Conservation (phyloP, 495 filamentous ascomycete species). For the Talaromyces wortmannii region DNA sequence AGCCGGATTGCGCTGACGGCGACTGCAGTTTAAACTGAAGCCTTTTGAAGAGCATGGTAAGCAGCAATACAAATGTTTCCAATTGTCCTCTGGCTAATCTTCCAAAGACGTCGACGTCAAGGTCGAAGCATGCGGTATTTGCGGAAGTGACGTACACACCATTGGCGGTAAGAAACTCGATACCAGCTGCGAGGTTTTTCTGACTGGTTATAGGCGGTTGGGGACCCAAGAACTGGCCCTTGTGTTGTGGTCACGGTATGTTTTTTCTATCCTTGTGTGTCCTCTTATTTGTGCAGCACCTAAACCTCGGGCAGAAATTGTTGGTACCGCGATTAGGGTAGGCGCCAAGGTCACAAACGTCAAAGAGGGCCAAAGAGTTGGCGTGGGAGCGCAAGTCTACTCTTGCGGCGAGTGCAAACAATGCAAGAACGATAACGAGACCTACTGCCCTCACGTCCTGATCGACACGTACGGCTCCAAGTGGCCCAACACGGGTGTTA, state of each 20-base stretch:
- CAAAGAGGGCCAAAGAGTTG: conserved; percentile 71
- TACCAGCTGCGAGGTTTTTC: not conserved
- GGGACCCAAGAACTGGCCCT: conserved; percentile 61
- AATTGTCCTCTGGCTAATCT: not conserved
- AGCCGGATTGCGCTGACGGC: not conserved
- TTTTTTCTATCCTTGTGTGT: not conserved
- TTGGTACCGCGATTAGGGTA: conserved; percentile 66
- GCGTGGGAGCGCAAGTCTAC: conserved; percentile 71
- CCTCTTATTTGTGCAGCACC: not conserved
- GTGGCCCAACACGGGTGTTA: conserved; percentile 56
- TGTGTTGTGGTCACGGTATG: conserved; percentile 62
- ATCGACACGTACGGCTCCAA: conserved; percentile 59
- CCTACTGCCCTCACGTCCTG: conserved; percentile 61
- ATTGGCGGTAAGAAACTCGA: conserved; percentile 42
- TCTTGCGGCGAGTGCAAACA: conserved; percentile 63
- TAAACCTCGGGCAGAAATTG: conserved; percentile 41
- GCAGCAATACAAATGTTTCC: not conserved
- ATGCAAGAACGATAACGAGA: conserved; percentile 69
- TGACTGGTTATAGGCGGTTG: conserved; percentile 46
- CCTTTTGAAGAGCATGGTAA: conserved; percentile 58
- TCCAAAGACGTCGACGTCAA: conserved; percentile 60
- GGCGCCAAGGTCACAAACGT: conserved; percentile 58
- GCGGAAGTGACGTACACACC: conserved; percentile 73
- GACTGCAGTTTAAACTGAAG: conserved; percentile 64
- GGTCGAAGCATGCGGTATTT: conserved; percentile 71